Percentiles rank a stretch among this genome's conserved stretches.
phyloP scores from a whole-genome alignment of 176 grass and related monocot genomes.

The Neostapfia colusana region DNA sequence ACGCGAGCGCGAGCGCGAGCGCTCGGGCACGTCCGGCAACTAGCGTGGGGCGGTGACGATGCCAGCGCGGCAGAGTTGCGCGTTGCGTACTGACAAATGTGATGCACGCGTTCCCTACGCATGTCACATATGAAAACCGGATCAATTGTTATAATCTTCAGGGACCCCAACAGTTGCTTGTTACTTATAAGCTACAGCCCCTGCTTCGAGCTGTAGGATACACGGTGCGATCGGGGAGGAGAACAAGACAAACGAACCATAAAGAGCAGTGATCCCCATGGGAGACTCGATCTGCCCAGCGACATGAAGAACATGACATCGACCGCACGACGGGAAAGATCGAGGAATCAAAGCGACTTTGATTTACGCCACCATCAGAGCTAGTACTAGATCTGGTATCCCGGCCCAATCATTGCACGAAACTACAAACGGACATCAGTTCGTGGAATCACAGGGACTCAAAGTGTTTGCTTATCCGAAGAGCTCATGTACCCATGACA shows the following conservation, averaged over 20 bases:
- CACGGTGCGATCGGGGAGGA: conserved; percentile 13
- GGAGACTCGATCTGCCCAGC: conserved; percentile 20
- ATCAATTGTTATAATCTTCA: not conserved
- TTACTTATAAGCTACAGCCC: not conserved
- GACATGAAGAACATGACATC: conserved; percentile 35
- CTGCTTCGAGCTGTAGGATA: not conserved
- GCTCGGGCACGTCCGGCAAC: too few species aligned
- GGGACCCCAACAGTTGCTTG: not conserved
- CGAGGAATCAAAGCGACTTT: conserved; percentile 20
- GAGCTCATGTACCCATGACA: not conserved
- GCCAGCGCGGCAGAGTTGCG: too few species aligned
- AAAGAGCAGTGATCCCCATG: conserved; percentile 18
- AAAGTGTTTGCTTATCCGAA: conserved; percentile 31
- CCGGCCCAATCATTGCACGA: conserved; percentile 37
- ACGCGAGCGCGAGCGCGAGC: too few species aligned
- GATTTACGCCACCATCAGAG: conserved; percentile 1
- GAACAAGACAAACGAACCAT: conserved; percentile 26
- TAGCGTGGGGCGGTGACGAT: not conserved
- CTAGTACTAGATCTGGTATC: conserved; percentile 32
- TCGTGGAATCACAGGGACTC: not conserved
- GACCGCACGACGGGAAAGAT: not conserved
- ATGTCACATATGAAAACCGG: not conserved
- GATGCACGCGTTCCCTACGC: not conserved
- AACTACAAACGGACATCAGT: not conserved
- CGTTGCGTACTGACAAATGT: not conserved